Base-by-base conservation (phyloP, 257 asterid species). In the Nicotiana sylvestris region DNA sequence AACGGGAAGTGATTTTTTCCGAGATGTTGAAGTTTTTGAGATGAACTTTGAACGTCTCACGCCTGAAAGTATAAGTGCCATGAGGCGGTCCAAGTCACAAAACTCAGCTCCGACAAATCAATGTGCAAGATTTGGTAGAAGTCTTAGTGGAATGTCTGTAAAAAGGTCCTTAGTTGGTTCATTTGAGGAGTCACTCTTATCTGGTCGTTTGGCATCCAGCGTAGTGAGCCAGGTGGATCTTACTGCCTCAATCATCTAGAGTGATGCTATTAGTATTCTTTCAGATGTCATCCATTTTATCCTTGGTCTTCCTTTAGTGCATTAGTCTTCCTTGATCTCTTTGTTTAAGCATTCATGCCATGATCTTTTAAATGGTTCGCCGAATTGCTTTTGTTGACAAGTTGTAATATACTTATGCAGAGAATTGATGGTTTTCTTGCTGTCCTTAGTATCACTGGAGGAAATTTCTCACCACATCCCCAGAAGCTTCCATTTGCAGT, bases 381-480 rank as follows among this genome's bases (percentile, higher is more conserved):
- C 80, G 49, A 21, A 25, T 25, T 72, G 25, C 35, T 46, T 53
- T 72, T 72, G 60, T 72, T 72, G 60, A 72, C 39, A 74, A 74
- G 25, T 74, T 49, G 29, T 51, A 51, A 74, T 27, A 51, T 74
- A 56, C 72, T 37, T 43, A 27, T 89, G 91, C 96, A 95, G 98
- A 93, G 86, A 89, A 89, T 95, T 66, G 96, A 93, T 87, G 98
- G 98, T 51, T 95, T 95, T 90, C 98, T 93, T 60, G 98, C 97
- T 29, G 92, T 95, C 68, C 88, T 95, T 85, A 93, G 88, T 84
- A 89, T 95, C 61, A 89, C 95, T n/a, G 97, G 98, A 78, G 98
- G 98, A 67, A 92, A 85, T 69, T 93, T 92, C 85, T 90, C 97
- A 25, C 98, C 97, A 81, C 93, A 88, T 76, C 93, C 98, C 1